These are phyloP conservation scores for Cyclotella atomus DNA, from an alignment of 108 stramenopile genomes.

Conservation along the genomic window DNA sequence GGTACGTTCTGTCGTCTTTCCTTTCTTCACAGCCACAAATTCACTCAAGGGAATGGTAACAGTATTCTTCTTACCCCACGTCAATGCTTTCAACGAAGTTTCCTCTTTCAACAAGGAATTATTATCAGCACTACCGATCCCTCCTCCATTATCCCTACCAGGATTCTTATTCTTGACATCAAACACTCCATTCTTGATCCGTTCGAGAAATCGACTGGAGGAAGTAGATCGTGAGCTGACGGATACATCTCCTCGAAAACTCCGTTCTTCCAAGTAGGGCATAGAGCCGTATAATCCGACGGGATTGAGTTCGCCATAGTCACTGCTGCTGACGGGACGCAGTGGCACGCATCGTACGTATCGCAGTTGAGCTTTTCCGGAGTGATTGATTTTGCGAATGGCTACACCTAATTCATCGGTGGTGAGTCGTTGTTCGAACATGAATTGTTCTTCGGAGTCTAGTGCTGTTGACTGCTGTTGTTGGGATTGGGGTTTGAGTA, in stretches of 20 bases:
- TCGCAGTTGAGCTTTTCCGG: conserved; percentile 80
- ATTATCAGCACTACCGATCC: not conserved
- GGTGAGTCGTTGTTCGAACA: conserved; percentile 84
- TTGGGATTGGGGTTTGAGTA: not conserved
- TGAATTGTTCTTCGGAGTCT: conserved; percentile 76
- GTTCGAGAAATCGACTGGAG: conserved; percentile 24
- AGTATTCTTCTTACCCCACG: conserved; percentile 89
- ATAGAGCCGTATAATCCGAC: too few relatives aligned
- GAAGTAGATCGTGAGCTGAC: conserved; percentile 15
- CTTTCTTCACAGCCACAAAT: conserved; percentile 74
- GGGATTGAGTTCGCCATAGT: conserved; percentile 17
- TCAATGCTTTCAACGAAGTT: conserved; percentile 45
- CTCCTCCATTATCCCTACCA: not conserved
- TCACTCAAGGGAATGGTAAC: conserved; percentile 63
- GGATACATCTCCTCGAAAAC: conserved; percentile 2
- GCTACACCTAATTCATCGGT: conserved; percentile 82
- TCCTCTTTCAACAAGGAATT: conserved; percentile 8
- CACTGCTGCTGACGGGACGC: conserved; percentile 37
- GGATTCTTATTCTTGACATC: not conserved
- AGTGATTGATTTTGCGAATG: conserved; percentile 85
- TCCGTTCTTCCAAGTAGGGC: conserved; percentile 11
- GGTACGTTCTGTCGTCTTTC: conserved; percentile 85
- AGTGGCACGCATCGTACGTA: conserved; percentile 78
- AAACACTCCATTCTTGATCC: conserved; percentile 17
- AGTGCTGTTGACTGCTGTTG: conserved; percentile 6